Evolutionary conservation across 148 eudicot species (phyloP), one percentile per base, ranked within the genome.

Genomic region (Fagopyrum esculentum): DNA sequence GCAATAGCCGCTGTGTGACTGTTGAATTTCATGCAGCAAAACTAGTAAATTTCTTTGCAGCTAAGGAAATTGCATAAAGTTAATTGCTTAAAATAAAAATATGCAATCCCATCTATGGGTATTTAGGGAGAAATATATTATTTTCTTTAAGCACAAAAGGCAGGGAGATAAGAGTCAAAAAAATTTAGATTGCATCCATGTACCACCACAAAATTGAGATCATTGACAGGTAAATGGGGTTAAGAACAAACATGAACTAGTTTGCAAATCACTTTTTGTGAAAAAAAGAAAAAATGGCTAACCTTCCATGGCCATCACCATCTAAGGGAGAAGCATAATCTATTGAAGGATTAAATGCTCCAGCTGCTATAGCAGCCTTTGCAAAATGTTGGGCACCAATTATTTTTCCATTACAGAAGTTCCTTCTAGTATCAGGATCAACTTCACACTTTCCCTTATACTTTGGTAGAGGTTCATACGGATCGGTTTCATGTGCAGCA

Each of bases 301-400:
- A 92, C 99, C 97, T 95, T 87, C 99, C 99, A 80, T 95, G 99
- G 68, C 97, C 99, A 85, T 95, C 99, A 45, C 97, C 99, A 76
- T 95, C 99, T 52, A 95, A 75, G 45, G 99, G 99, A 77, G 99
- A 95, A 82, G 95, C 96, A 81, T 83, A 92, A 80, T 95, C 97
- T 69, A 87, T 63, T 5, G 83, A 85, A 22, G 97, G 89, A 80
- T 95, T 95, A 69, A 95, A 95, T 73, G 87, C 92, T 72, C 99
- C 99, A 83, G 96, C 92, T 68, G 91, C 90, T 74, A 87, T 92
- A 9, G 99, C 99, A 76, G 99, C 97, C 84, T 86, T 81, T 4
- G 97, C 99, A 82, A 95, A 95, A 89, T 95, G 96, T 81, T 95
- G 99, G 40, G 99, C 99, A 78, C 97, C 99, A 55, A 95, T 80